Evolutionary conservation across 2,329 filamentous ascomycete species (phyloP).

Genomic region (Alternaria conjuncta): DNA sequence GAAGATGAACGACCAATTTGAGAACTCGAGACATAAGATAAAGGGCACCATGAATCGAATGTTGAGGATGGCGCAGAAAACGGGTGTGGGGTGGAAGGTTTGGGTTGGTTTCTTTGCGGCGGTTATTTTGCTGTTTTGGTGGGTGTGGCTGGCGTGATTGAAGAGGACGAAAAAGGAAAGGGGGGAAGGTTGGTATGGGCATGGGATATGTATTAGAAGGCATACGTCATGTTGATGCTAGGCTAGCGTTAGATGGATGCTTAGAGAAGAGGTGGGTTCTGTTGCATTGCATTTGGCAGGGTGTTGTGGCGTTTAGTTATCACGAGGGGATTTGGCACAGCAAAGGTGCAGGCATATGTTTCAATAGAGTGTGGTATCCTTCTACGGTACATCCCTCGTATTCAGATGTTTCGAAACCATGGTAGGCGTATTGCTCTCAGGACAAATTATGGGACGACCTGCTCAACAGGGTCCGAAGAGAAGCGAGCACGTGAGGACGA

Average conservation of each 20-base stretch:
- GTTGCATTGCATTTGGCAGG: too few relatives aligned
- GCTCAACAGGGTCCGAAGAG: background rate
- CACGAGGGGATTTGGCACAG: too few relatives aligned
- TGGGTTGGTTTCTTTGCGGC: slow-evolving; percentile 90
- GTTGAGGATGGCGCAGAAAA: slow-evolving; percentile 92
- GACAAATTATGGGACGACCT: fast-evolving
- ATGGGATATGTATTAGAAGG: too few relatives aligned
- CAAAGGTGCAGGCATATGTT: too few relatives aligned
- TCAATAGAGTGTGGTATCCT: too few relatives aligned
- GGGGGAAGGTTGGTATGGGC: too few relatives aligned
- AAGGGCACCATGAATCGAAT: slow-evolving; percentile 96
- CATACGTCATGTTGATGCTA: too few relatives aligned
- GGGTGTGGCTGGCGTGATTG: slow-evolving; percentile 73
- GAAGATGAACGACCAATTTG: slow-evolving; percentile 95
- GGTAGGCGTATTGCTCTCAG: background rate
- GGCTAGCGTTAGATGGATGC: too few relatives aligned
- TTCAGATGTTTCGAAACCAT: background rate
- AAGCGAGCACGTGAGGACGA: background rate
- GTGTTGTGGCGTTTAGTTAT: too few relatives aligned
- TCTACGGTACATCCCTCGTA: too few relatives aligned
- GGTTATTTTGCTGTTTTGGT: slow-evolving; percentile 83
- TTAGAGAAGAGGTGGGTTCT: too few relatives aligned
- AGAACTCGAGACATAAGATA: slow-evolving; percentile 79
- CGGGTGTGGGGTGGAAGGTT: slow-evolving; percentile 93
- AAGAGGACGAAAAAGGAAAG: background rate